Evolutionary conservation across 2,329 filamentous ascomycete species (phyloP).

Genomic region (Thielaviopsis populi): DNA sequence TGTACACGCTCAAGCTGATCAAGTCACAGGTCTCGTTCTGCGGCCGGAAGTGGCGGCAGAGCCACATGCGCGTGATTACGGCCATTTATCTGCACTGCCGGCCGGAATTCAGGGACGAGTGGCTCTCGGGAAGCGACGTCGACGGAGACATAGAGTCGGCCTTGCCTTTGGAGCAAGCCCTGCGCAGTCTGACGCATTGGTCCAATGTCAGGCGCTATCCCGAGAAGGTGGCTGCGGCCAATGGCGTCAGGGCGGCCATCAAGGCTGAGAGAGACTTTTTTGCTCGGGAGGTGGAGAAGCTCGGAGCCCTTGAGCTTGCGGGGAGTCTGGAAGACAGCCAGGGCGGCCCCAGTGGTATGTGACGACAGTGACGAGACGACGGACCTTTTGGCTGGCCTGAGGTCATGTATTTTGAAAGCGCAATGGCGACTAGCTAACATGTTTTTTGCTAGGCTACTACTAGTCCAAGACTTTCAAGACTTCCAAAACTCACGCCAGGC

Average conservation of each 20-base stretch:
- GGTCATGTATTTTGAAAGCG: not conserved
- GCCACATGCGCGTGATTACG: conserved; percentile 97
- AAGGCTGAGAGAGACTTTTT: conserved; percentile 56
- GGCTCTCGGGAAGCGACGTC: conserved; percentile 79
- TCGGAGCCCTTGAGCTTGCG: conserved; percentile 32
- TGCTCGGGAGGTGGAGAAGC: conserved; percentile 57
- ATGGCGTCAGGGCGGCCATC: conserved; percentile 20
- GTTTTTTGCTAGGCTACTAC: conserved; percentile 1
- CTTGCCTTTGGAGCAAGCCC: conserved; percentile 76
- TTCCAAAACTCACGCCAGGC: not conserved
- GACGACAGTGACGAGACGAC: not conserved
- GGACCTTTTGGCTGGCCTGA: not conserved
- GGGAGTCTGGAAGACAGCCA: conserved; percentile 7
- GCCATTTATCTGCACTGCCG: conserved; percentile 89
- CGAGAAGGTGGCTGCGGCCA: conserved; percentile 51
- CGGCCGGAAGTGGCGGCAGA: conserved; percentile 92
- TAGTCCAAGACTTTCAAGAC: not conserved
- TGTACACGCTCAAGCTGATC: conserved; percentile 95
- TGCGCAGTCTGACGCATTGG: conserved; percentile 85
- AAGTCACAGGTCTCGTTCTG: conserved; percentile 98
- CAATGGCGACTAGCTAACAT: not conserved
- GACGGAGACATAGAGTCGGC: conserved; percentile 91
- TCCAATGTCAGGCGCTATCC: conserved; percentile 75
- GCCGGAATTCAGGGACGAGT: conserved; percentile 86
- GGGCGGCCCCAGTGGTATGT: conserved; percentile 8